Evolutionary conservation across 306 rosid genomes (phyloP).

Genomic region (Malus sieversii): DNA sequence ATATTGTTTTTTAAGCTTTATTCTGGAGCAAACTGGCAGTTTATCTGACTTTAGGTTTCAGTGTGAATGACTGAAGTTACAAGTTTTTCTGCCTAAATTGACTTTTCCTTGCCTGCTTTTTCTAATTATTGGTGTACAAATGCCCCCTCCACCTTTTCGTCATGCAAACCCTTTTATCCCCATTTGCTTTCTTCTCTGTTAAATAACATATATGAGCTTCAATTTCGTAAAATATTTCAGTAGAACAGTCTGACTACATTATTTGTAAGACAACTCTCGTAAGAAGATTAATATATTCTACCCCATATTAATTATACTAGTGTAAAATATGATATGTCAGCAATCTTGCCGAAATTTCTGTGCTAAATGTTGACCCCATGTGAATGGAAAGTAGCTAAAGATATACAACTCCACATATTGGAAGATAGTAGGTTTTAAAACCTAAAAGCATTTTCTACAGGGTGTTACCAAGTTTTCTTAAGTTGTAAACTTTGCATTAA

Average conservation of each 20-base stretch:
- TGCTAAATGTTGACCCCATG: background rate
- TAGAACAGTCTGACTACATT: rapidly evolving
- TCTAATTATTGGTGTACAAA: conserved; percentile 3
- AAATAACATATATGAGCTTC: background rate
- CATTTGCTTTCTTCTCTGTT: background rate
- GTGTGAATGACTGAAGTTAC: conserved; percentile 4
- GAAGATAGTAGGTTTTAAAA: background rate
- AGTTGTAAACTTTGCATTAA: background rate
- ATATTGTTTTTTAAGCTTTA: background rate
- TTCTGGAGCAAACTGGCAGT: background rate
- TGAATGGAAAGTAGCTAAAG: no score
- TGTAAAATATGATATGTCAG: background rate
- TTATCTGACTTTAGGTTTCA: conserved; percentile 10
- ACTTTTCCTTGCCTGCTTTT: conserved; percentile 4
- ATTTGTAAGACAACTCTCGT: no score
- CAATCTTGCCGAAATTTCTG: no score
- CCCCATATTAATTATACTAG: background rate
- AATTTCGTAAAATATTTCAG: background rate
- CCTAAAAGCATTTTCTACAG: background rate
- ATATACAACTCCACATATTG: background rate
- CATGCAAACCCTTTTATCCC: background rate
- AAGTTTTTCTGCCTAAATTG: conserved; percentile 1
- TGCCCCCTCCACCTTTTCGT: background rate
- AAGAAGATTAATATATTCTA: no score
- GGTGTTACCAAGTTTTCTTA: background rate